Percentiles rank a stretch among this genome's conserved stretches.
phyloP scores from a whole-genome alignment of 257 asterid genomes.

The Solanum arcanum region DNA sequence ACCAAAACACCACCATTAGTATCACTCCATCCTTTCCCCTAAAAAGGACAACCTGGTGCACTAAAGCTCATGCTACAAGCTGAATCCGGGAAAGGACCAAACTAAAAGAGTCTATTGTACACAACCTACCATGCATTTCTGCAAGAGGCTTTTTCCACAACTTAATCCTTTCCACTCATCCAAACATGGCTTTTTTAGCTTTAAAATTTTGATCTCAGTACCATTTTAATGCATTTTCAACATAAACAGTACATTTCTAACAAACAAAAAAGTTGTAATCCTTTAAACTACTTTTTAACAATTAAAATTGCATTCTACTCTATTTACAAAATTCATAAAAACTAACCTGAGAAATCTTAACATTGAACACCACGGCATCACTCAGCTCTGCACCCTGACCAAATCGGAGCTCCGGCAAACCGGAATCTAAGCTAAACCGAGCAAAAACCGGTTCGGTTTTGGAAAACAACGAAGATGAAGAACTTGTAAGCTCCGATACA shows the following conservation, averaged over 20 bases:
- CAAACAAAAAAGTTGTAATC: background rate
- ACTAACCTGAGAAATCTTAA: conserved; percentile 37
- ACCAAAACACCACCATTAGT: background rate
- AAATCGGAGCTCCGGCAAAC: conserved; percentile 34
- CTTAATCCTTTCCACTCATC: background rate
- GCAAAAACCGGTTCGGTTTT: conserved; percentile 40
- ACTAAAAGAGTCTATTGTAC: background rate
- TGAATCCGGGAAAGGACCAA: background rate
- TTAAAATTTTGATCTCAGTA: background rate
- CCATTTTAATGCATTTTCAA: background rate
- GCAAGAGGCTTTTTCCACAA: background rate
- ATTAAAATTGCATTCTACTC: background rate
- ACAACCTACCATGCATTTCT: background rate
- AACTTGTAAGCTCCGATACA: conserved; percentile 55
- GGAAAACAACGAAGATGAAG: conserved; percentile 29
- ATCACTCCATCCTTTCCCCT: background rate
- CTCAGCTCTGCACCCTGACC: conserved; percentile 33
- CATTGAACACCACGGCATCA: conserved; percentile 44
- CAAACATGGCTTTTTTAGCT: background rate
- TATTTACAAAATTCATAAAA: background rate
- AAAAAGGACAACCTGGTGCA: background rate
- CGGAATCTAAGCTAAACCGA: conserved; percentile 45
- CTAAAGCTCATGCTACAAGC: background rate
- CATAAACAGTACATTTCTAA: background rate
- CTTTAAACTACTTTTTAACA: background rate